Conservation (phyloP, 371 early-diverging fungal species). For the Catenaria anguillulae region DNA sequence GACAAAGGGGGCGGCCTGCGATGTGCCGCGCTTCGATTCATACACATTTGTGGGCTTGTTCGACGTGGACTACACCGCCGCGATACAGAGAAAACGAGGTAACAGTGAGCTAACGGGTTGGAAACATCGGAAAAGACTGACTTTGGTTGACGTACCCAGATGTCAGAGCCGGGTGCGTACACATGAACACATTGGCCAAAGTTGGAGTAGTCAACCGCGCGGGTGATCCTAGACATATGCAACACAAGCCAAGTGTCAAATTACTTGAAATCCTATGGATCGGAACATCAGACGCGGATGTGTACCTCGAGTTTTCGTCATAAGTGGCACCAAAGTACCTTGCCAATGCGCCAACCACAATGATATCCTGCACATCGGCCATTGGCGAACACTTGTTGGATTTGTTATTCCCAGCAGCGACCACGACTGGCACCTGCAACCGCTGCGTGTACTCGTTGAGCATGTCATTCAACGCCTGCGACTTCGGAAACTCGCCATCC, state of each 20-base stretch:
- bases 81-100: no score
- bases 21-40: conserved; percentile 18
- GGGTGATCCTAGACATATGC: no score
- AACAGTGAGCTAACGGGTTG: no score
- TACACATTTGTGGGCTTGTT: neutral
- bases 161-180: neutral
- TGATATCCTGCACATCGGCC: conserved; percentile 12
- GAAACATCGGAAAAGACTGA: no score
- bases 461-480: neutral
- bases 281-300: no score
- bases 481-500: neutral
- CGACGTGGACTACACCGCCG: no score
- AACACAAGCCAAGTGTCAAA: no score
- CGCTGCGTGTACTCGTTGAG: conserved; percentile 6
- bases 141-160: no score
- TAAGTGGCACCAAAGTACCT: no score
- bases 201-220: neutral
- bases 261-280: no score
- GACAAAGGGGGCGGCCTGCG: conserved; percentile 34
- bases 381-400: conserved; percentile 18
- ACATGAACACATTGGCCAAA: no score
- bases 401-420: conserved; percentile 29
- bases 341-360: conserved; percentile 20
- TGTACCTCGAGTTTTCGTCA: no score
- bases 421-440: conserved; percentile 18